Conservation (phyloP, 805 yeast species). For the Wickerhamiella kurtzmanii region DNA sequence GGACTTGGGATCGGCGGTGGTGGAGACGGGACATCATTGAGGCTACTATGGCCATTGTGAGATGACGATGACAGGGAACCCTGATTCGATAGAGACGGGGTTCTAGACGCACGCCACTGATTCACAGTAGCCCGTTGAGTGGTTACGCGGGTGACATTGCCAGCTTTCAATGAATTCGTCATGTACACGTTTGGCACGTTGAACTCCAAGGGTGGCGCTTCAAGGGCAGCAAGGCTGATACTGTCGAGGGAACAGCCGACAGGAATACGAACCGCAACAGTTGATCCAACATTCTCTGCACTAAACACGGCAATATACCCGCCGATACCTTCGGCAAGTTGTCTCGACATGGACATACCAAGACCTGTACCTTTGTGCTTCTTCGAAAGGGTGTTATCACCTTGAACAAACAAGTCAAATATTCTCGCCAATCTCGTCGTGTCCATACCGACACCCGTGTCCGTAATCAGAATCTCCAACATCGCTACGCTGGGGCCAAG, state of each 20-base stretch:
- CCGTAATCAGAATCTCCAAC: constrained; percentile 62
- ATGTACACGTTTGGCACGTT: constrained; percentile 12
- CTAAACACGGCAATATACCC: constrained; percentile 47
- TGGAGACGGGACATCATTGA: background rate
- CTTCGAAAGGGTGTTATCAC: constrained; percentile 84
- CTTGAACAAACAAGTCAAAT: constrained; percentile 94
- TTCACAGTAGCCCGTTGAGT: background rate
- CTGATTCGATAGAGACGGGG: background rate
- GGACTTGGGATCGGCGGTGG: background rate
- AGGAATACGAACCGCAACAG: constrained; percentile 17
- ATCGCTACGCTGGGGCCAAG: constrained; percentile 8
- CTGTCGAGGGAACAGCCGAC: constrained; percentile 7
- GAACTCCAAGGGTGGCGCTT: constrained; percentile 15
- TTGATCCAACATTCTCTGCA: constrained; percentile 21
- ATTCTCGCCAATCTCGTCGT: constrained; percentile 67
- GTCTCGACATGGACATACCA: constrained; percentile 80
- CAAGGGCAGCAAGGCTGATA: background rate
- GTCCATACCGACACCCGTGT: constrained; percentile 90
- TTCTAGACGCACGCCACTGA: background rate
- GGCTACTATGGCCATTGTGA: background rate
- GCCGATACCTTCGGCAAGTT: constrained; percentile 78
- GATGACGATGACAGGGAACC: background rate
- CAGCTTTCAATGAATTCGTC: constrained; percentile 9
- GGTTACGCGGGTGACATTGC: constrained; percentile 6
- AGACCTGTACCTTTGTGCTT: constrained; percentile 94